Evolutionary conservation across 495 filamentous ascomycete genomes (phyloP).

Genomic region (Tricharina praecox): DNA sequence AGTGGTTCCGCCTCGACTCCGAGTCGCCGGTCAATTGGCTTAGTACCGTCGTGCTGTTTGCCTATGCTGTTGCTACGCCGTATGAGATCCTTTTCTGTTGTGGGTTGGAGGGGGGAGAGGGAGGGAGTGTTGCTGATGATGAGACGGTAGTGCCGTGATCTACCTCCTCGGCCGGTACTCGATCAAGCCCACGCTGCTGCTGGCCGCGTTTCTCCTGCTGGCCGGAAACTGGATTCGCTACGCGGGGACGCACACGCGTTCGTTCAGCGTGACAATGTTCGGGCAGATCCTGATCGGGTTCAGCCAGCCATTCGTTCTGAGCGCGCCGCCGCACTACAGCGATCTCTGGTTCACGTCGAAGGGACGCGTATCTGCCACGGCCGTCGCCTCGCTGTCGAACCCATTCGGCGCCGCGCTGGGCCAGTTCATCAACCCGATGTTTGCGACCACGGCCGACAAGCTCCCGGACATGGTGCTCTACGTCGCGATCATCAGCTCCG

Average conservation of each 20-base stretch:
- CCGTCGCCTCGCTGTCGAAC: conserved; percentile 67
- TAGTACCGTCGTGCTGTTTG: conserved; percentile 68
- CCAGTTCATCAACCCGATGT: conserved; percentile 67
- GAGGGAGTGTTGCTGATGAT: too few species aligned
- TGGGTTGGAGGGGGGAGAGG: too few species aligned
- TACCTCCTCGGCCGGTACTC: conserved; percentile 63
- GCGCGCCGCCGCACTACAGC: conserved; percentile 77
- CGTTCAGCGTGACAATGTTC: conserved; percentile 67
- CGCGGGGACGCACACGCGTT: conserved; percentile 48
- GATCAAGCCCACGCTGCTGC: conserved; percentile 62
- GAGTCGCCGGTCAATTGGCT: conserved; percentile 83
- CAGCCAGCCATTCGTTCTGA: conserved; percentile 80
- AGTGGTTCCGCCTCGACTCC: conserved; percentile 51
- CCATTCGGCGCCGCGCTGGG: conserved; percentile 76
- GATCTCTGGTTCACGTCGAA: conserved; percentile 84
- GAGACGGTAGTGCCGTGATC: conserved; percentile 46
- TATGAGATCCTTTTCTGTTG: conserved; percentile 28
- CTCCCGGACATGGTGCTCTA: conserved; percentile 74
- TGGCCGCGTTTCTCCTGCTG: conserved; percentile 52
- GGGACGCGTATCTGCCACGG: conserved; percentile 76
- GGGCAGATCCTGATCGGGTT: conserved; percentile 87
- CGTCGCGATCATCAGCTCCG: conserved; percentile 65
- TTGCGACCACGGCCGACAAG: conserved; percentile 38
- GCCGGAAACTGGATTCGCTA: conserved; percentile 88
- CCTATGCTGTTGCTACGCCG: conserved; percentile 60